Base-by-base conservation (phyloP, 1,139 yeast genomes). In the Yamadazyma sp. region DNA sequence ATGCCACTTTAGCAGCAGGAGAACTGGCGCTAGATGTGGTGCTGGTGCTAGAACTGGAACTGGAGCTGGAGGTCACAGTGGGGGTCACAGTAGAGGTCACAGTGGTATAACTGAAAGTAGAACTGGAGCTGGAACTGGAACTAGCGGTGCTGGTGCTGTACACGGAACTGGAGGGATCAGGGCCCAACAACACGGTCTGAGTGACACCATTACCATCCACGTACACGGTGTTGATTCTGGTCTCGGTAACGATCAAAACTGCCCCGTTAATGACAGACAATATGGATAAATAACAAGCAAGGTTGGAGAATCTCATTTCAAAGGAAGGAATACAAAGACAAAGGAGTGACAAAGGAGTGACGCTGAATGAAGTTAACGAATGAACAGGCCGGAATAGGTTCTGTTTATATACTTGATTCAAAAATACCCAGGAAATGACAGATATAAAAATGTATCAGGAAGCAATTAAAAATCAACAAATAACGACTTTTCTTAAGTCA, bases 161-260 rank as follows among this genome's bases (percentile, higher is more conserved):
- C 7, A 43, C 13, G n/a, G 38, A 16, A 23, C 25, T 23, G 25
- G 25, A 20, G 9, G 9, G 13, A 12, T 39, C n/a, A 27, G 29
- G 32, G n/a, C 7, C 16, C 35, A 31, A 12, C 40, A 16, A 18
- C n/a, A 28, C 39, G 38, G 23, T 33, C 11, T 14, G 12, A 10
- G 31, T 26, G 10, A 16, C 20, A 27, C 34, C 39, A 20, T 37
- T 41, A 25, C 39, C 56, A 24, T 41, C 34, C 22, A 39, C 47
- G 25, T 38, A 46, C n/a, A 53, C 57, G 25, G 57, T 52, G 28
- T 39, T 43, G 12, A 50, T 28, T 23, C 36, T 44, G 14, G 52
- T 47, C 30, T 52, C 46, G 26, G 59, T 54, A n/a, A 52, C 55
- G 13, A 47, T 43, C 11, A 46, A 42, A 12, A 51, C 50, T 14